Percentiles rank a stretch among this genome's conserved stretches.
Evolutionary conservation across 768 basidiomycete species (phyloP).

Genomic region (Pisolithus orientalis): DNA sequence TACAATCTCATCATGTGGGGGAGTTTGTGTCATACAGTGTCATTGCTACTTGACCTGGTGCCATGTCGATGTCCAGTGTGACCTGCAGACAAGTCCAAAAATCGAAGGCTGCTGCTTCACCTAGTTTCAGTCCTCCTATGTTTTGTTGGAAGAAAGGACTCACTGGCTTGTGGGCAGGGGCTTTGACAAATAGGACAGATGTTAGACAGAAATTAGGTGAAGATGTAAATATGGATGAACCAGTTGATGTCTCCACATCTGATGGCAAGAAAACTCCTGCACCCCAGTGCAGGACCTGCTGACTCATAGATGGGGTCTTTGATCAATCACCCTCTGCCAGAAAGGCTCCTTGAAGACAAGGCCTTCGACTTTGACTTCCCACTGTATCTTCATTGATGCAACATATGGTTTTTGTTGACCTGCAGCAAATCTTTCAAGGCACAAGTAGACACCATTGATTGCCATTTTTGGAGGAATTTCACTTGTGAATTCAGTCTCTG

Average conservation of each 20-base stretch:
- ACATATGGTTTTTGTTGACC: conserved; percentile 91
- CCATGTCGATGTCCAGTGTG: conserved; percentile 93
- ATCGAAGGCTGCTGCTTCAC: conserved; percentile 99
- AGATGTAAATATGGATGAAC: too few relatives aligned
- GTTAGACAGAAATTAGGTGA: too few relatives aligned
- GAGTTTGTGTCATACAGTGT: too few relatives aligned
- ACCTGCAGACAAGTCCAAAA: conserved; percentile 89
- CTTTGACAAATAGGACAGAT: too few relatives aligned
- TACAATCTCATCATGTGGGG: conserved; percentile 41
- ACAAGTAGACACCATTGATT: conserved; percentile 94
- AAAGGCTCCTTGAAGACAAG: conserved; percentile 78
- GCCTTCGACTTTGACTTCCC: conserved; percentile 90
- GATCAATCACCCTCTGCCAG: too few relatives aligned
- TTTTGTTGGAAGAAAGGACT: conserved; percentile 28
- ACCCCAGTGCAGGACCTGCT: too few relatives aligned
- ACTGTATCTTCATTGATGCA: too few relatives aligned
- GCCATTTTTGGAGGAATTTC: conserved; percentile 41
- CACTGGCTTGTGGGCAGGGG: too few relatives aligned
- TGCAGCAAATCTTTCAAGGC: conserved; percentile 90
- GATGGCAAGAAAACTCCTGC: too few relatives aligned
- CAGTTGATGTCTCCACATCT: too few relatives aligned
- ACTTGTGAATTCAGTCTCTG: too few relatives aligned
- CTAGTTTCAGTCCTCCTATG: conserved; percentile 97
- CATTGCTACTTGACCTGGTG: conserved; percentile 87
- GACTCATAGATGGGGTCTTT: too few relatives aligned